These are phyloP conservation scores for Eragrostis nindensis DNA, from an alignment of 176 grass and related monocot genomes.

Conservation along the genomic window DNA sequence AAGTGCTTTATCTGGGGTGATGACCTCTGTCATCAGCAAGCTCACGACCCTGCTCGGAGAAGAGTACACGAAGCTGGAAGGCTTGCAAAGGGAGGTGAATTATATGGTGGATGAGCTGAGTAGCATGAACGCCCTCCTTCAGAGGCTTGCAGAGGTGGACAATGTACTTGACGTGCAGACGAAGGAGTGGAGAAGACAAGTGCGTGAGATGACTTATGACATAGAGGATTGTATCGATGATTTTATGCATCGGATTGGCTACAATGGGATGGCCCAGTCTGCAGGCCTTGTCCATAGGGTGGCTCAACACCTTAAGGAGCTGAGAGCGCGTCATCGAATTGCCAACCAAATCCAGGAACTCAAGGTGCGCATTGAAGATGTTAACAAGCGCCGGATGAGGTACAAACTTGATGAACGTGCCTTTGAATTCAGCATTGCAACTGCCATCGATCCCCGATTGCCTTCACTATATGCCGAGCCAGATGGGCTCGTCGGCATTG, in stretches of 20 bases:
- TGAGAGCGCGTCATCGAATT: background rate
- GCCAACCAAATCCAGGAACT: conserved; percentile 3
- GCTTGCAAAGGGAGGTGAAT: conserved; percentile 18
- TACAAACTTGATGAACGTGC: conserved; percentile 25
- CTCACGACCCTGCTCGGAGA: conserved; percentile 18
- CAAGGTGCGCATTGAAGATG: conserved; percentile 20
- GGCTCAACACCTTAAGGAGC: background rate
- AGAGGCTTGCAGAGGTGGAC: conserved; percentile 15
- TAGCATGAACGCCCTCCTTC: conserved; percentile 30
- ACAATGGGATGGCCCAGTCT: background rate
- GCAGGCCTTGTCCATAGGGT: background rate
- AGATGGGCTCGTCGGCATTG: conserved; percentile 15
- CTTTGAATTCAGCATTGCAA: background rate
- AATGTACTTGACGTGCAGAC: conserved; percentile 20
- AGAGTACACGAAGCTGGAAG: conserved; percentile 18
- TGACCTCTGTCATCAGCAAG: conserved; percentile 27
- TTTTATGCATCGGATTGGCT: background rate
- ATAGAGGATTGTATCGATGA: conserved; percentile 30
- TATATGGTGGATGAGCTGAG: conserved; percentile 36
- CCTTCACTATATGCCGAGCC: conserved; percentile 14
- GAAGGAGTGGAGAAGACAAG: conserved; percentile 26
- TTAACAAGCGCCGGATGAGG: conserved; percentile 8
- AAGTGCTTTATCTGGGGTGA: conserved; percentile 13
- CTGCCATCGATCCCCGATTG: background rate
- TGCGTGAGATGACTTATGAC: conserved; percentile 29